Conservation (phyloP, 176 grass and related monocot species). For the Oryza coarctata region DNA sequence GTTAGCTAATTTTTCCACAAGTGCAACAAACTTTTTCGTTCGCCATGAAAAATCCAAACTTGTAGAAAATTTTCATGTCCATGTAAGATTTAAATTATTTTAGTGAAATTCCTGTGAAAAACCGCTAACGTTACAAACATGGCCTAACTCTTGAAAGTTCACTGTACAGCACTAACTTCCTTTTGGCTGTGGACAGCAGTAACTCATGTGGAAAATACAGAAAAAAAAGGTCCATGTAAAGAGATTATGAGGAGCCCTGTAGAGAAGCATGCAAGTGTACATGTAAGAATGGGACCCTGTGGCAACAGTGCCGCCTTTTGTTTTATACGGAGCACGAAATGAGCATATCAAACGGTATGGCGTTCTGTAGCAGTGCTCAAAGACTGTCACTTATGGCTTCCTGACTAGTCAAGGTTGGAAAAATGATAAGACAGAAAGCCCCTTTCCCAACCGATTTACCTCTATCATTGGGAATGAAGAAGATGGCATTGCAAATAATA, state of each 20-base stretch:
- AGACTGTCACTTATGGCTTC: not conserved
- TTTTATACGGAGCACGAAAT: conserved; percentile 16
- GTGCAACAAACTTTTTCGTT: not conserved
- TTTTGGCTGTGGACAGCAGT: conserved; percentile 17
- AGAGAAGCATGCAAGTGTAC: conserved; percentile 3
- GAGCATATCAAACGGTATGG: not conserved
- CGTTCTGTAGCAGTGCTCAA: not conserved
- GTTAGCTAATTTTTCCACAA: not conserved
- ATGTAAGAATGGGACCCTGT: not conserved
- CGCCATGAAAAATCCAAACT: not conserved
- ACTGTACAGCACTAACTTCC: conserved; percentile 14
- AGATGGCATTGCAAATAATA: not conserved
- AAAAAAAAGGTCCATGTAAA: not conserved
- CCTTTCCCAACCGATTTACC: not conserved
- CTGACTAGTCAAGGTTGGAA: conserved; percentile 7
- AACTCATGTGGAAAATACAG: not conserved
- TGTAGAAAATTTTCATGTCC: not conserved
- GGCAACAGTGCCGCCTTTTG: conserved; percentile 19
- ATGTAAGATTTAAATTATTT: not conserved
- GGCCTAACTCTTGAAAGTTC: not conserved
- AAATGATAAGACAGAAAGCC: not conserved
- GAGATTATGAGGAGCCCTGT: not conserved
- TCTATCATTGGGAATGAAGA: not conserved
- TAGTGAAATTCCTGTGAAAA: not conserved
- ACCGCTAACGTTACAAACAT: not conserved